phyloP scores from a whole-genome alignment of 176 grass and related monocot genomes.

The Triticum dicoccoides region DNA sequence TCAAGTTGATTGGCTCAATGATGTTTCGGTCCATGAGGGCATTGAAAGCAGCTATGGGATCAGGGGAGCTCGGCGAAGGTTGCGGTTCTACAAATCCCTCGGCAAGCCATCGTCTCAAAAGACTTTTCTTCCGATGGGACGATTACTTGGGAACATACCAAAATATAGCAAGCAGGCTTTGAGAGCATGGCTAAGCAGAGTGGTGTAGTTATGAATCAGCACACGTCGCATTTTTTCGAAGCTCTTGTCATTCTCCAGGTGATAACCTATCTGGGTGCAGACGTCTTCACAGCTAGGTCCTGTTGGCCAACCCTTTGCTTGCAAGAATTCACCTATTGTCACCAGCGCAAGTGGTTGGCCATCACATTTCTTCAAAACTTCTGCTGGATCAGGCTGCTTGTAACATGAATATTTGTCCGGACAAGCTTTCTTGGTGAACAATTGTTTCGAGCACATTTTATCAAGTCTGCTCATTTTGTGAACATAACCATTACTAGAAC shows the following conservation, averaged over 20 bases:
- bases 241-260: neutral
- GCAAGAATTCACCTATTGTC: neutral
- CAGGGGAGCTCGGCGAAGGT: neutral
- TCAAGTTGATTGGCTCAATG: conserved; percentile 5
- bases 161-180: conserved; percentile 23
- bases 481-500: neutral
- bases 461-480: conserved; percentile 14
- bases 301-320: neutral
- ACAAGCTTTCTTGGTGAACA: conserved; percentile 25
- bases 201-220: neutral
- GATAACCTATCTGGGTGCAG: neutral
- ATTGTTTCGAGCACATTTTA: neutral
- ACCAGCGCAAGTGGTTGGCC: conserved; percentile 15
- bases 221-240: neutral
- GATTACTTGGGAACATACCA: conserved; percentile 1
- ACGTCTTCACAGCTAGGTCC: neutral
- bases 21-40: neutral
- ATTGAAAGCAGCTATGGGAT: neutral
- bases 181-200: neutral
- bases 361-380: conserved; percentile 16
- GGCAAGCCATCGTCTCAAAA: conserved; percentile 9
- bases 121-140: neutral
- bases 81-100: neutral
- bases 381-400: neutral
- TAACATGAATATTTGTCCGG: neutral